These are phyloP conservation scores for Candida ulmi DNA, from an alignment of 805 yeast species.

Conservation along the genomic window DNA sequence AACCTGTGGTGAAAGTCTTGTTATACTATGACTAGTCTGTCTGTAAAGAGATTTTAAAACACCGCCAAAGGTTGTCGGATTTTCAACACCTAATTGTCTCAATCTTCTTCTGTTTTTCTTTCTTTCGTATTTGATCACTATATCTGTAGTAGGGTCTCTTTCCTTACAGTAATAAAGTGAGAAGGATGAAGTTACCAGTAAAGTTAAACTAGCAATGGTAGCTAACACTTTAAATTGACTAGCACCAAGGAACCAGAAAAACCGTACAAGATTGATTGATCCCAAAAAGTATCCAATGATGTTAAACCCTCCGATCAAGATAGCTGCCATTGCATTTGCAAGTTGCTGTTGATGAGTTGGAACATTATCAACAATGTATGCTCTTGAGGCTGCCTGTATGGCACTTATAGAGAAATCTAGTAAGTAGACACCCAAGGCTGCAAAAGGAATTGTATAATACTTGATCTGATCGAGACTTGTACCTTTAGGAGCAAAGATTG, in stretches of 20 bases:
- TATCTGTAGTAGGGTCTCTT: conserved; percentile 40
- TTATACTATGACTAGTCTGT: conserved; percentile 32
- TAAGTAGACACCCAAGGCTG: conserved; percentile 46
- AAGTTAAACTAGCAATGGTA: conserved; percentile 32
- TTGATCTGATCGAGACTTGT: conserved; percentile 22
- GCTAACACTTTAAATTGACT: conserved; percentile 50
- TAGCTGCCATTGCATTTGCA: conserved; percentile 65
- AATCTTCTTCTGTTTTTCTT: conserved; percentile 27
- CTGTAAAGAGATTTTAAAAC: conserved; percentile 19
- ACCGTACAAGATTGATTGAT: conserved; percentile 34
- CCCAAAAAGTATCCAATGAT: conserved; percentile 53
- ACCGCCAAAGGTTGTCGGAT: conserved; percentile 13
- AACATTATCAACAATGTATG: conserved; percentile 56
- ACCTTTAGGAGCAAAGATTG: conserved; percentile 22
- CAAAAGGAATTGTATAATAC: conserved; percentile 38
- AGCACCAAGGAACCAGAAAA: conserved; percentile 35
- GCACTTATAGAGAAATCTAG: conserved; percentile 53
- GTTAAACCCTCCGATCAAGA: conserved; percentile 56
- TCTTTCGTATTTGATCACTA: conserved; percentile 33
- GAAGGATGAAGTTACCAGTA: conserved; percentile 33
- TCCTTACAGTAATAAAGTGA: conserved; percentile 33
- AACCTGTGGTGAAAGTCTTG: conserved; percentile 43
- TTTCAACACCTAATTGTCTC: conserved; percentile 31
- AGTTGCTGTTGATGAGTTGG: conserved; percentile 50
- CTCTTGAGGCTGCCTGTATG: conserved; percentile 57